Evolutionary conservation across 2,329 filamentous ascomycete species (phyloP).

Genomic region (Alternaria gaisen): DNA sequence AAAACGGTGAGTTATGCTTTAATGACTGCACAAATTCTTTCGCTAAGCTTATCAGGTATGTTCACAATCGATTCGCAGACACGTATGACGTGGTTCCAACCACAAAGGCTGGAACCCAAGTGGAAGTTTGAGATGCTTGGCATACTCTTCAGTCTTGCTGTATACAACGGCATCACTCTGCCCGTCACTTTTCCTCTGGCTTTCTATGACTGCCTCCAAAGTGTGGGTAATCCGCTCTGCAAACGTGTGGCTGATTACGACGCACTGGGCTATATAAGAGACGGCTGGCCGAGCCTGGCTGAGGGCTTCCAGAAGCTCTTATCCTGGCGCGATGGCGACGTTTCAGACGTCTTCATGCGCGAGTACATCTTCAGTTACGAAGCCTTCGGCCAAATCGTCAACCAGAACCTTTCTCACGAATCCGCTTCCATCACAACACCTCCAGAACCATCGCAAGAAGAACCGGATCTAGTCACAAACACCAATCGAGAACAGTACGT

Average conservation of each 20-base stretch:
- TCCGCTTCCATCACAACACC: neutral
- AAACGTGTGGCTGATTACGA: slow-evolving; percentile 1
- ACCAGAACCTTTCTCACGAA: slow-evolving; percentile 62
- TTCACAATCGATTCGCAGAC: slow-evolving; percentile 82
- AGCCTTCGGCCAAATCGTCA: slow-evolving; percentile 62
- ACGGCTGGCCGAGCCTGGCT: slow-evolving; percentile 86
- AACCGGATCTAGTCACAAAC: slow-evolving; percentile 79
- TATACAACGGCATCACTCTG: slow-evolving; percentile 92
- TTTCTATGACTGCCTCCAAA: slow-evolving; percentile 78
- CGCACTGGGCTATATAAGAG: slow-evolving; percentile 75
- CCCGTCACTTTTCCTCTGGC: slow-evolving; percentile 88
- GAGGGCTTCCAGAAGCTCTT: slow-evolving; percentile 77
- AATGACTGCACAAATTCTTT: neutral
- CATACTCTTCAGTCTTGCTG: slow-evolving; percentile 83
- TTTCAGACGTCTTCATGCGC: slow-evolving; percentile 82
- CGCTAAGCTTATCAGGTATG: slow-evolving; percentile 58
- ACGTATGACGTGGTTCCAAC: slow-evolving; percentile 86
- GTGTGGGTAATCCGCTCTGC: slow-evolving; percentile 61
- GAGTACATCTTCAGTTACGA: slow-evolving; percentile 86
- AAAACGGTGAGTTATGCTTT: slow-evolving; percentile 65
- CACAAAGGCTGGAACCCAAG: slow-evolving; percentile 79
- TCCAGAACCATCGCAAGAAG: slow-evolving; percentile 32
- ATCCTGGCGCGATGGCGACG: slow-evolving; percentile 80
- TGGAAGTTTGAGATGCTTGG: slow-evolving; percentile 94
- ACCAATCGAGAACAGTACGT: slow-evolving; percentile 81